Evolutionary conservation across 768 basidiomycete genomes (phyloP), one percentile per base, ranked within the genome.

Genomic region (Pisolithus orientalis): DNA sequence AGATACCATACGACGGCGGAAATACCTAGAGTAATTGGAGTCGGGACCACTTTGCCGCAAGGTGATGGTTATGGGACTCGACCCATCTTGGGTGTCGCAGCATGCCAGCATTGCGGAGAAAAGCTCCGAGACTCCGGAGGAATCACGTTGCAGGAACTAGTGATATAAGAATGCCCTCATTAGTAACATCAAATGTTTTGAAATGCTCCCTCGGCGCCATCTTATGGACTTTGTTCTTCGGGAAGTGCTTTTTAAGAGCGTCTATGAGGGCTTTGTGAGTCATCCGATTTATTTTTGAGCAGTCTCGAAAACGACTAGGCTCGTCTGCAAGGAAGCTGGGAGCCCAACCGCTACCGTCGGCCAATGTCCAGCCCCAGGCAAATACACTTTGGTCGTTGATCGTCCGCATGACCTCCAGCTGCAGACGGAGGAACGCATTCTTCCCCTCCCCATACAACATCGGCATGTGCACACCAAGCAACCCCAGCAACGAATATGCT

Each of bases 361-460:
- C 1, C 10, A 27, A 16, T 16, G 29, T 21, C n/a, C 21, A 14
- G 14, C 21, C 13, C 56, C 56, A 54, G 17, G 53, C 44, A n/a
- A 57, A 54, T n/a, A 57, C 54, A 32, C 38, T 48, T 39, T 54
- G 53, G 46, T 57, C 56, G 38, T 54, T 44, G 2, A 44, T 50
- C 6, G 32, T 54, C 27, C 45, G 38, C 24, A 57, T 50, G 48
- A 21, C 21, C 21, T 21, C 21, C 21, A 21, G 21, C 21, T 21
- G 21, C 21, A 21, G 21, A 21, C 21, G 21, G 21, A 21, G 21
- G 21, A 21, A 21, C 21, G 21, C 21, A 21, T 21, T 21, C 21
- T 21, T 21, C 21, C 21, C 21, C 21, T 21, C 21, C 21, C 21
- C 21, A 21, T 21, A 21, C 21, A 21, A 21, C 21, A 57, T 50